Evolutionary conservation across 2,329 filamentous ascomycete species (phyloP).

Genomic region (Thyridium curvatum): DNA sequence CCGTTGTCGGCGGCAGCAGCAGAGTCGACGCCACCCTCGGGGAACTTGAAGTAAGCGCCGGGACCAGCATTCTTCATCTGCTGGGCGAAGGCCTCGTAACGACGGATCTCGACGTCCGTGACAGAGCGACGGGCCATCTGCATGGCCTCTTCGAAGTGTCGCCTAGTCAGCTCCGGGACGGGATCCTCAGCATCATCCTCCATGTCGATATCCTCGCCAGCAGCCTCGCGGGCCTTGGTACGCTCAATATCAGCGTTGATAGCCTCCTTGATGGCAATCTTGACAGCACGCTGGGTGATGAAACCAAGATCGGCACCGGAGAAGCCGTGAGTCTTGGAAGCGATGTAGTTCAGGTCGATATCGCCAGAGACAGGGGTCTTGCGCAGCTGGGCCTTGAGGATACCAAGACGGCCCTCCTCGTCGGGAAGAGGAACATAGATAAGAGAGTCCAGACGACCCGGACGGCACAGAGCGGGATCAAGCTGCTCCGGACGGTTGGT

Average conservation of each 20-base stretch:
- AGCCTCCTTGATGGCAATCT: conserved; percentile 98
- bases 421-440: conserved; percentile 98
- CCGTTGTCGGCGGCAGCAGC: conserved; percentile 45
- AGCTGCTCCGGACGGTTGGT: conserved; percentile 99
- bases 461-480: conserved; percentile 95
- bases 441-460: conserved; percentile 95
- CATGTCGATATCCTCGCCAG: conserved; percentile 76
- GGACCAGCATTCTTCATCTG: conserved; percentile 98
- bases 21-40: conserved; percentile 62
- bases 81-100: conserved; percentile 97
- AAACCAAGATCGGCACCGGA: conserved; percentile 99
- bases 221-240: conserved; percentile 79
- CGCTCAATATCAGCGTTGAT: conserved; percentile 86
- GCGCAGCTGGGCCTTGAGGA: conserved; percentile 92
- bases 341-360: conserved; percentile 86
- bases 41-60: conserved; percentile 98
- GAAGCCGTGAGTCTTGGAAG: conserved; percentile 96
- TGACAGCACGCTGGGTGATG: conserved; percentile 97
- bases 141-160: conserved; percentile 99
- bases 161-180: conserved; percentile 90
- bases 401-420: conserved; percentile 79
- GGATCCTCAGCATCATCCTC: conserved; percentile 84
- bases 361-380: conserved; percentile 91
- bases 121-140: conserved; percentile 88
- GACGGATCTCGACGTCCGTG: conserved; percentile 92